Percentiles rank a stretch among this genome's conserved stretches.
Evolutionary conservation across 2,329 filamentous ascomycete species (phyloP).

Genomic region (Cladophialophora immunda): DNA sequence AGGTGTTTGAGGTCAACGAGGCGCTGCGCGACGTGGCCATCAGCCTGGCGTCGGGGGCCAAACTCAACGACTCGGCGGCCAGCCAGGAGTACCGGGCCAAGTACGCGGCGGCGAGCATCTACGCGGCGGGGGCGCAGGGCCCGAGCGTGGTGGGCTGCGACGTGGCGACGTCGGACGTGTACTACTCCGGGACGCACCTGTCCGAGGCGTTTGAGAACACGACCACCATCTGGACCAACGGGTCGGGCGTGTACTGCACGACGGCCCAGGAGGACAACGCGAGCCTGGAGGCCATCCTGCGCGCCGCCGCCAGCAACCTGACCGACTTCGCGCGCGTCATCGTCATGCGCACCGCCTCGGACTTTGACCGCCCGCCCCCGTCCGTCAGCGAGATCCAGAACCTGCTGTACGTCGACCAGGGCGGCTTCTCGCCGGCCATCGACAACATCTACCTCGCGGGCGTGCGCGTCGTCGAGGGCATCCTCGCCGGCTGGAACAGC

Average conservation of each 20-base stretch:
- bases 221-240: conserved; percentile 71
- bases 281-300: conserved; percentile 70
- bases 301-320: conserved; percentile 63
- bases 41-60: conserved; percentile 60
- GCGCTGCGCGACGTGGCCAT: conserved; percentile 64
- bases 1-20: conserved; percentile 73
- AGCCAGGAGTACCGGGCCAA: conserved; percentile 63
- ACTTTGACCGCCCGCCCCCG: conserved; percentile 75
- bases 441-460: conserved; percentile 74
- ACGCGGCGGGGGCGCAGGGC: conserved; percentile 52
- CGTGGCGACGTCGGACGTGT: conserved; percentile 74
- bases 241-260: conserved; percentile 72
- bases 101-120: conserved; percentile 54
- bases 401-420: conserved; percentile 67
- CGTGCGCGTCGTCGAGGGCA: conserved; percentile 70
- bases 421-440: conserved; percentile 70
- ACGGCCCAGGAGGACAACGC: conserved; percentile 78
- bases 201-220: conserved; percentile 72
- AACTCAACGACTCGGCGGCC: conserved; percentile 60
- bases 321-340: conserved; percentile 74
- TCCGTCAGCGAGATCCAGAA: conserved; percentile 66
- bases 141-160: conserved; percentile 72
- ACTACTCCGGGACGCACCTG: conserved; percentile 70
- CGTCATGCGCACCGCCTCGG: conserved; percentile 72
- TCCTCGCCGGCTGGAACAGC: conserved; percentile 67